Percentiles rank a stretch among this genome's conserved stretches.
Conservation (phyloP, 495 filamentous ascomycete species). For the Pyrenula massariospora region DNA sequence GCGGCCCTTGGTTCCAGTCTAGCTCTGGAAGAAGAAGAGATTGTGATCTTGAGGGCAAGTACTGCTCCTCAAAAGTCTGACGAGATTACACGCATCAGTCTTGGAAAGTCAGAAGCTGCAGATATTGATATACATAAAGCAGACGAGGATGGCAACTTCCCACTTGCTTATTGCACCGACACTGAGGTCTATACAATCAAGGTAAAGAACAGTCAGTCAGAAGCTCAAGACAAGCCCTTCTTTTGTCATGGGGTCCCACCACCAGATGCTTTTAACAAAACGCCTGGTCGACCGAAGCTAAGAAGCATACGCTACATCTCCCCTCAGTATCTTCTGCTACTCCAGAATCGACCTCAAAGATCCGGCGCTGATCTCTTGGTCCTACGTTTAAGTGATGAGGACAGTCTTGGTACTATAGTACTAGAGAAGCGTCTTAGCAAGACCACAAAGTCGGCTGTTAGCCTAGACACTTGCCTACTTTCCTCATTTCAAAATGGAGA, state of each 20-base stretch:
- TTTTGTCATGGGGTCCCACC: neutral
- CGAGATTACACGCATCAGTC: slow-evolving; percentile 53
- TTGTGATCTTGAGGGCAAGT: slow-evolving; percentile 68
- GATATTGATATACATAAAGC: slow-evolving; percentile 66
- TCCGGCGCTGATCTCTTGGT: slow-evolving; percentile 61
- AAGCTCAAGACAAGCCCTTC: neutral
- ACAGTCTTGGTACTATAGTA: slow-evolving; percentile 23
- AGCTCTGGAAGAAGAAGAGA: slow-evolving; percentile 51
- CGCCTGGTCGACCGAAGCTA: slow-evolving; percentile 33
- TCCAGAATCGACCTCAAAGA: slow-evolving; percentile 41
- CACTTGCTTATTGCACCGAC: slow-evolving; percentile 70
- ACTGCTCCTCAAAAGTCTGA: slow-evolving; percentile 42
- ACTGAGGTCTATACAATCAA: slow-evolving; percentile 50
- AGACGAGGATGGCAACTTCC: slow-evolving; percentile 42
- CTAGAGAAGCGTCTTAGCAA: slow-evolving; percentile 42
- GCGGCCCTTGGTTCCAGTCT: slow-evolving; percentile 67
- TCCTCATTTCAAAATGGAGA: slow-evolving; percentile 40
- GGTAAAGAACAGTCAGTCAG: neutral
- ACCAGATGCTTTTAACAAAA: slow-evolving; percentile 1
- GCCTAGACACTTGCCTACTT: slow-evolving; percentile 63
- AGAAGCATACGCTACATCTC: slow-evolving; percentile 68
- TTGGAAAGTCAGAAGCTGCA: slow-evolving; percentile 51
- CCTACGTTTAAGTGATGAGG: slow-evolving; percentile 25
- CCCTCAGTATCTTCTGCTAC: slow-evolving; percentile 30
- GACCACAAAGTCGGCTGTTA: slow-evolving; percentile 52